These are phyloP conservation scores for Cladophialophora immunda DNA, from an alignment of 2,329 filamentous ascomycete species.

Conservation along the genomic window DNA sequence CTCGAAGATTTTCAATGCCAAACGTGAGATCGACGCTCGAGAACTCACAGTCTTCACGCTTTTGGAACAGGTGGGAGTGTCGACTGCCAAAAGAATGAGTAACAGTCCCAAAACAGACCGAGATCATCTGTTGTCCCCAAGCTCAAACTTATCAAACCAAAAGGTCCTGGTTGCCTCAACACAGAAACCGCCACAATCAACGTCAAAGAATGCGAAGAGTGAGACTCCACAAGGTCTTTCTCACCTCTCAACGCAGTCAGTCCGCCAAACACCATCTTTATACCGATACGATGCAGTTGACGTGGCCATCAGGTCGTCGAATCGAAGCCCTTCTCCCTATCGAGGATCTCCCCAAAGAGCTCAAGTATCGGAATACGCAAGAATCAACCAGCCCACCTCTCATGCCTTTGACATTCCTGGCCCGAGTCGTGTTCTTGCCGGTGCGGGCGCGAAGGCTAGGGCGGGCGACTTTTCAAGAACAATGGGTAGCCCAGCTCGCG, in stretches of 20 bases:
- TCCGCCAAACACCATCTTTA: constrained; percentile 34
- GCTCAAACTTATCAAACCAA: constrained; percentile 12
- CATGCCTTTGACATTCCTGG: not conserved
- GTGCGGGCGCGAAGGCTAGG: constrained; percentile 37
- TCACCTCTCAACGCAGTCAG: constrained; percentile 31
- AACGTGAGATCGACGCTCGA: constrained; percentile 31
- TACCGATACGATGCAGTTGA: constrained; percentile 5
- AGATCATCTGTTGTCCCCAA: constrained; percentile 1
- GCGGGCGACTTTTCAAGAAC: constrained; percentile 46
- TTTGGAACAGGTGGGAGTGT: constrained; percentile 32
- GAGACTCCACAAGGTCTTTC: constrained; percentile 11
- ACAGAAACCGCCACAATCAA: constrained; percentile 28
- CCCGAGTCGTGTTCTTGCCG: constrained; percentile 19
- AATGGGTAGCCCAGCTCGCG: constrained; percentile 51
- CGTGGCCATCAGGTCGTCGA: constrained; percentile 3
- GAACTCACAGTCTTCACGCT: constrained; percentile 29
- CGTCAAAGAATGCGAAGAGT: not conserved
- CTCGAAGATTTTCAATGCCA: constrained; percentile 30
- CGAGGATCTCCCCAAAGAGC: constrained; percentile 3
- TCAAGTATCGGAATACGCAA: not conserved
- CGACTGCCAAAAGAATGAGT: constrained; percentile 19
- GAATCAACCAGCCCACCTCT: not conserved
- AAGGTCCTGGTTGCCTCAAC: constrained; percentile 41
- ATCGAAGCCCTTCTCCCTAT: constrained; percentile 8
- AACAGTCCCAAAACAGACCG: not conserved